These are phyloP conservation scores for Whalleya microplaca DNA, from an alignment of 2,329 filamentous ascomycete genomes.

Conservation along the genomic window DNA sequence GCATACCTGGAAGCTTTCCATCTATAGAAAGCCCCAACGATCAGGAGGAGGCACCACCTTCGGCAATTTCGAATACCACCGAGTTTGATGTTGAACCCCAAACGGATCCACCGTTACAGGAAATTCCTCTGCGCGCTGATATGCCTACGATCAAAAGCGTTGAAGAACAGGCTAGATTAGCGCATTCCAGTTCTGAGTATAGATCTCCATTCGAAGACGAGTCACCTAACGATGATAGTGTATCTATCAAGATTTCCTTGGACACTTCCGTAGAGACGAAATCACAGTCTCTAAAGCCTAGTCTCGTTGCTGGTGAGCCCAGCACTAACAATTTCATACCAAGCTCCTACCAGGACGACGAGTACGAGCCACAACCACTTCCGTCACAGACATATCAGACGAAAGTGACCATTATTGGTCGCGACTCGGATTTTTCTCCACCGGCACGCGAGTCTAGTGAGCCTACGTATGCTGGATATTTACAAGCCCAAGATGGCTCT, in stretches of 20 bases:
- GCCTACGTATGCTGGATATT: neutral
- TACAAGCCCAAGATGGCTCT: slow-evolving; percentile 10
- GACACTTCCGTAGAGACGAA: slow-evolving; percentile 38
- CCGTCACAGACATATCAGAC: slow-evolving; percentile 46
- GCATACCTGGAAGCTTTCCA: slow-evolving; percentile 67
- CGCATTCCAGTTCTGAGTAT: slow-evolving; percentile 47
- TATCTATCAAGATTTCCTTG: slow-evolving; percentile 46
- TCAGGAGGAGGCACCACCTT: slow-evolving; percentile 55
- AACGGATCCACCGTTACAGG: slow-evolving; percentile 53
- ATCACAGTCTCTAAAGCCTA: slow-evolving; percentile 29
- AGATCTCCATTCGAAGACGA: slow-evolving; percentile 56
- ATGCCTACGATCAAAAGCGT: slow-evolving; percentile 23
- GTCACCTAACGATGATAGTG: slow-evolving; percentile 39
- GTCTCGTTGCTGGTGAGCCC: slow-evolving; percentile 32
- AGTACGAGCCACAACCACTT: slow-evolving; percentile 46
- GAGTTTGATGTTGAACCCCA: slow-evolving; percentile 77
- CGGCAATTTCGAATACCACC: slow-evolving; percentile 65
- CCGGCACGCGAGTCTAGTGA: slow-evolving; percentile 15
- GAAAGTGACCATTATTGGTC: slow-evolving; percentile 54
- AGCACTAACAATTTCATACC: slow-evolving; percentile 31
- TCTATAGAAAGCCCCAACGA: slow-evolving; percentile 42
- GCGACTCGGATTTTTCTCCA: slow-evolving; percentile 44
- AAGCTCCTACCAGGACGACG: slow-evolving; percentile 40
- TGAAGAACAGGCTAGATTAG: slow-evolving; percentile 30
- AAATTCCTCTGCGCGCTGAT: slow-evolving; percentile 30